Conservation (phyloP, 2,329 filamentous ascomycete genomes). For the Hypocreales sp. region DNA sequence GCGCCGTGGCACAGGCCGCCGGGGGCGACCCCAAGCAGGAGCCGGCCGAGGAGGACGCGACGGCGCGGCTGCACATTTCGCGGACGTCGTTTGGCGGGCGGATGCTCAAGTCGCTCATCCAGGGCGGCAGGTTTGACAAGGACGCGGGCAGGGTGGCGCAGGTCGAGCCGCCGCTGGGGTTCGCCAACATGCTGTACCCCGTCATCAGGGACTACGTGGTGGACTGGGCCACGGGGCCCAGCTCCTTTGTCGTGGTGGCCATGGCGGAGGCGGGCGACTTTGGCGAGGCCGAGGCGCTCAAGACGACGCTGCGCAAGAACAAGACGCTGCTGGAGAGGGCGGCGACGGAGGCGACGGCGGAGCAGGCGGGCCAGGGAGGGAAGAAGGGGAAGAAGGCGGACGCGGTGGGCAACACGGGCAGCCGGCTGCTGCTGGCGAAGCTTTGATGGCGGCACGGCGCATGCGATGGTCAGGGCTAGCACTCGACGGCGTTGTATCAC, state of each 20-base stretch:
- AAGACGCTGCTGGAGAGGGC: constrained; percentile 57
- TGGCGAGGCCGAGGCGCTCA: constrained; percentile 46
- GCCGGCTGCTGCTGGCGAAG: constrained; percentile 44
- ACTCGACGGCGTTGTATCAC: no score
- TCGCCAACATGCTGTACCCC: constrained; percentile 69
- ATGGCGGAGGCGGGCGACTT: constrained; percentile 65
- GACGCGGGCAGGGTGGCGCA: constrained; percentile 53
- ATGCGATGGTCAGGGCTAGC: no score
- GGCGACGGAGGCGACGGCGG: constrained; percentile 39
- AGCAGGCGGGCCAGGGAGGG: constrained; percentile 35
- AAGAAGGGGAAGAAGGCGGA: constrained; percentile 26
- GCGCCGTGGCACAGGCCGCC: constrained; percentile 51
- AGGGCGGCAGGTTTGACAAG: constrained; percentile 75
- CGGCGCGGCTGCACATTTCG: constrained; percentile 37
- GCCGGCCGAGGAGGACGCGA: constrained; percentile 23
- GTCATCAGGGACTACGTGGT: constrained; percentile 61
- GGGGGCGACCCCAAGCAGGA: constrained; percentile 34
- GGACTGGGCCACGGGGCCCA: constrained; percentile 73
- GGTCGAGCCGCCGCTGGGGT: constrained; percentile 62
- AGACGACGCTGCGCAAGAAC: constrained; percentile 55
- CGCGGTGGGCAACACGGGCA: constrained; percentile 44
- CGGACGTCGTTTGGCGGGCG: constrained; percentile 52
- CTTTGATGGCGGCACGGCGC: constrained; percentile 22
- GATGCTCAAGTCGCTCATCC: constrained; percentile 82
- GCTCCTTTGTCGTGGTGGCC: constrained; percentile 74